Percentiles rank a stretch among this genome's conserved stretches.
Evolutionary conservation across 257 asterid species (phyloP).

Genomic region (Solanum chmielewskii): DNA sequence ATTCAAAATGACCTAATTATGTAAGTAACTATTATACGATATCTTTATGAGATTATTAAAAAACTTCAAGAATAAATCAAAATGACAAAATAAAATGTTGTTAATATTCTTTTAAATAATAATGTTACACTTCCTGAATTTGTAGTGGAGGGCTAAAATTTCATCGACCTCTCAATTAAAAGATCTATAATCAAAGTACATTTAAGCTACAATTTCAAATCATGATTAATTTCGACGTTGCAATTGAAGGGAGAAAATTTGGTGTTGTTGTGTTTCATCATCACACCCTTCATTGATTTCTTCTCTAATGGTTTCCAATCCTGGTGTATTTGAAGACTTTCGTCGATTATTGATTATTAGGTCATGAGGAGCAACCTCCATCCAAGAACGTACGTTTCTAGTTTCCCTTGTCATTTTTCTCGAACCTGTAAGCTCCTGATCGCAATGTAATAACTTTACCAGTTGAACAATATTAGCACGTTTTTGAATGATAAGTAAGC

Average conservation of each 20-base stretch:
- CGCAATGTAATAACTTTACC: no score
- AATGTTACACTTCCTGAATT: not conserved
- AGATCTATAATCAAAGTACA: not conserved
- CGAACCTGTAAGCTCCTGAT: no score
- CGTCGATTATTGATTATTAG: not conserved
- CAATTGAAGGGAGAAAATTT: not conserved
- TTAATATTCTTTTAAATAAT: not conserved
- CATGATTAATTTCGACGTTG: not conserved
- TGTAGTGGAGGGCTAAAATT: not conserved
- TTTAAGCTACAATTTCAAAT: not conserved
- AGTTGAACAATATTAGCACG: no score
- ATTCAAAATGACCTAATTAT: not conserved
- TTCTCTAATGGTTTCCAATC: constrained; percentile 17
- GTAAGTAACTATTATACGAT: not conserved
- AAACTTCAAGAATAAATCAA: no score
- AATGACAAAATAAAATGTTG: not conserved
- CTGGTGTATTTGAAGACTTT: constrained; percentile 10
- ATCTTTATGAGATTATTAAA: not conserved
- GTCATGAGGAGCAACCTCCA: constrained; percentile 15
- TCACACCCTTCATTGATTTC: constrained; percentile 4
- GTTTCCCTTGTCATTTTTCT: not conserved
- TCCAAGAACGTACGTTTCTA: constrained; percentile 2
- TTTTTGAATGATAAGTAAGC: not conserved
- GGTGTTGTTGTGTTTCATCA: not conserved
- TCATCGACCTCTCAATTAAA: not conserved